Evolutionary conservation across 192 early-diverging fungal genomes (phyloP).

Genomic region (Chytriomyces hyalinus): DNA sequence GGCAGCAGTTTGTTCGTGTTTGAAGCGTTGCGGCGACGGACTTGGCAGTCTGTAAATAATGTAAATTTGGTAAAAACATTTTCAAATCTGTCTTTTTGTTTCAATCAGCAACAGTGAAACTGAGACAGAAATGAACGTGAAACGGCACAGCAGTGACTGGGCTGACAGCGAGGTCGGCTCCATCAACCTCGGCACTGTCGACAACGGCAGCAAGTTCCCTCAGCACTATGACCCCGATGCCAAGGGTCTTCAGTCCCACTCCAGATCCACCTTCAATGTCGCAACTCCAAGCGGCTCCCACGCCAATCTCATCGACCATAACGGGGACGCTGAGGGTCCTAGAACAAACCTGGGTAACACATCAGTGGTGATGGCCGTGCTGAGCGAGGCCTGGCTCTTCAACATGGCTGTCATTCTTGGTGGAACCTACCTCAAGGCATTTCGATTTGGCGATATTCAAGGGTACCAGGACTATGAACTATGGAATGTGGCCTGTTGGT

Average conservation of each 20-base stretch:
- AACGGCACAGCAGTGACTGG: not conserved
- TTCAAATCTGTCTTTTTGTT: too few species aligned
- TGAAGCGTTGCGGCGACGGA: too few species aligned
- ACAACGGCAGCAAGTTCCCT: not conserved
- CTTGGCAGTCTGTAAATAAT: too few species aligned
- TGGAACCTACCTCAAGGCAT: conserved; percentile 51
- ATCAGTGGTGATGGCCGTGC: conserved; percentile 54
- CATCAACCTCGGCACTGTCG: not conserved
- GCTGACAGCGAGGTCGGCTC: not conserved
- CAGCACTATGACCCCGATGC: not conserved
- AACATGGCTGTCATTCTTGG: conserved; percentile 54
- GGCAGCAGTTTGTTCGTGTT: too few species aligned
- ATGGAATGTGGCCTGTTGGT: conserved; percentile 62
- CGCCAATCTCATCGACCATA: not conserved
- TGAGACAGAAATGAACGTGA: too few species aligned
- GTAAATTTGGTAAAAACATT: too few species aligned
- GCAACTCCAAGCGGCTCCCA: not conserved
- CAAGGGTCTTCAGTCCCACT: not conserved
- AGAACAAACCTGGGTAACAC: conserved; percentile 63
- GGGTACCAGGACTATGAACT: conserved; percentile 52
- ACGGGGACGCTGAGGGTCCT: not conserved
- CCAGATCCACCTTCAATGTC: not conserved
- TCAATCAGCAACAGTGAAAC: too few species aligned
- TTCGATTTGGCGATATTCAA: conserved; percentile 42
- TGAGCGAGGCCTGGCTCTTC: conserved; percentile 61